Evolutionary conservation across 768 basidiomycete species (phyloP).

Genomic region (Leccinum broughii): DNA sequence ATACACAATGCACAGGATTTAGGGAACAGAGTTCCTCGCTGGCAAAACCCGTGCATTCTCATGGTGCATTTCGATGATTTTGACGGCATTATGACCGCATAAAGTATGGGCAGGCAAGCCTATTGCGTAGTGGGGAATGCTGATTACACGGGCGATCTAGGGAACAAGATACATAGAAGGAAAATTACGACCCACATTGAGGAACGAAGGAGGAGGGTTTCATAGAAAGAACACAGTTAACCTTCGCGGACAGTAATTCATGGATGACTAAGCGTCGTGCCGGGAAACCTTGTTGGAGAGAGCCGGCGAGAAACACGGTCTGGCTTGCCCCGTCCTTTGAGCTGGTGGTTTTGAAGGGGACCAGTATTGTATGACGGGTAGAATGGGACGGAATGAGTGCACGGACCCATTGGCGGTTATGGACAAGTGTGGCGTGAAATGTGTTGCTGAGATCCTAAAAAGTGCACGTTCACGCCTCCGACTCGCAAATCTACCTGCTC

Average conservation of each 20-base stretch:
- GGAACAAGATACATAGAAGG: background rate
- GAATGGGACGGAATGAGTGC: constrained; percentile 12
- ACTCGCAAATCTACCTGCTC: constrained; percentile 61
- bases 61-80: background rate
- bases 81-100: background rate
- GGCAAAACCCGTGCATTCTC: background rate
- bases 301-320: background rate
- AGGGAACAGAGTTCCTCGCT: background rate
- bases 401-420: constrained; percentile 34
- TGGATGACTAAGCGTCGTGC: constrained; percentile 31
- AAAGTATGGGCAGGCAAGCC: background rate
- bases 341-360: background rate
- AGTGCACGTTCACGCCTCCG: constrained; percentile 46
- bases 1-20: background rate
- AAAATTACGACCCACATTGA: background rate
- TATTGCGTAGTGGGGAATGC: background rate
- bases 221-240: constrained; percentile 3
- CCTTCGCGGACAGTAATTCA: constrained; percentile 31
- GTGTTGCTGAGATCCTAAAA: constrained; percentile 27
- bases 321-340: background rate
- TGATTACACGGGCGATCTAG: background rate
- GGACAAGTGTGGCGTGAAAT: constrained; percentile 35
- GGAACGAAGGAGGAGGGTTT: background rate
- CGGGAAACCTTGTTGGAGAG: constrained; percentile 27
- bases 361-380: background rate